Percentiles rank a stretch among this genome's conserved stretches.
These are phyloP conservation scores for Knoxia roxburghii DNA, from an alignment of 257 asterid genomes.

Conservation along the genomic window DNA sequence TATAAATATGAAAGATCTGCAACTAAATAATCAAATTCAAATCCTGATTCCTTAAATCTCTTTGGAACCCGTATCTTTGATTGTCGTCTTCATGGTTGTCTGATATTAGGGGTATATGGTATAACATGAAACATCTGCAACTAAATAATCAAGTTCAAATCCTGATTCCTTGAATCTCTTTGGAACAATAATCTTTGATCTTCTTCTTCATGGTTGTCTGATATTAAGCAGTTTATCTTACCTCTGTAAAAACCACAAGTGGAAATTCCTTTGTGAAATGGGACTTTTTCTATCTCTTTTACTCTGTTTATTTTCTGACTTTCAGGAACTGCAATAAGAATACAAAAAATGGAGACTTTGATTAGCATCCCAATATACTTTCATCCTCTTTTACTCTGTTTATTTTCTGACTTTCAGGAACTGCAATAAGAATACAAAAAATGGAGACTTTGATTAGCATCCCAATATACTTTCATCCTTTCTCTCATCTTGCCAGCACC, in stretches of 20 bases:
- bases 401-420: slow-evolving; percentile 1
- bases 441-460: background rate
- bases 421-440: background rate
- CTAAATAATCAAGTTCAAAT: background rate
- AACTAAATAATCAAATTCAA: background rate
- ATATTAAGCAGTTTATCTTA: too few species aligned
- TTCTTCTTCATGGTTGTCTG: too few species aligned
- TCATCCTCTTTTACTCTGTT: background rate
- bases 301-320: background rate
- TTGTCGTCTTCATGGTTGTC: too few species aligned
- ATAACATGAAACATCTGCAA: background rate
- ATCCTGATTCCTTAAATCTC: background rate
- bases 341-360: background rate
- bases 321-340: background rate
- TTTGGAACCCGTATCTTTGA: background rate
- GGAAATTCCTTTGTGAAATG: too few species aligned
- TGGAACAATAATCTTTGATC: background rate
- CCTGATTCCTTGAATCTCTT: background rate
- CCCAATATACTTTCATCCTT: background rate
- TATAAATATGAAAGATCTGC: background rate
- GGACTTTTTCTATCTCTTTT: background rate
- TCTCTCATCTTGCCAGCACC: too few species aligned
- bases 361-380: background rate
- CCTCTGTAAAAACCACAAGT: too few species aligned
- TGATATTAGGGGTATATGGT: too few species aligned